phyloP scores from a whole-genome alignment of 495 filamentous ascomycete genomes.

The Niebla homalea region DNA sequence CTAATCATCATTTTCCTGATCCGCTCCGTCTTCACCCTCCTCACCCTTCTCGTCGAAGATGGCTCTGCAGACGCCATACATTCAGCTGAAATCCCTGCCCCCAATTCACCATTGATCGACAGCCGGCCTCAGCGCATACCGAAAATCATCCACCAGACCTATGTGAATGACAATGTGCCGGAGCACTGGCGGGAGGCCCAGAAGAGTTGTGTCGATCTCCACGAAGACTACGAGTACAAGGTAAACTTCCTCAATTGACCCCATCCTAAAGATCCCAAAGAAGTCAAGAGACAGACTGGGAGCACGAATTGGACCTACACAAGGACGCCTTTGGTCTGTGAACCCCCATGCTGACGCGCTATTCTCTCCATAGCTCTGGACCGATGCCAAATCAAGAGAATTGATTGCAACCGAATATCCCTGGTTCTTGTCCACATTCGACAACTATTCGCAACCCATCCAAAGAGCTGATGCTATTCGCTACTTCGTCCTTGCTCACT shows the following conservation, averaged over 20 bases:
- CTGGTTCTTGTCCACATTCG: constrained; percentile 78
- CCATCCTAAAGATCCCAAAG: no score
- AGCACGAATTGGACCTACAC: constrained; percentile 4
- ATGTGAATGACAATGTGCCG: constrained; percentile 64
- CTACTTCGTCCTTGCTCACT: constrained; percentile 75
- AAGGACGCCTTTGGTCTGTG: no score
- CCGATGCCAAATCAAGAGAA: constrained; percentile 56
- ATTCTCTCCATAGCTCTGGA: constrained; percentile 55
- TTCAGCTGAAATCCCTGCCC: constrained; percentile 48
- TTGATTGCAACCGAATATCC: constrained; percentile 71
- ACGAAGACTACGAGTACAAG: constrained; percentile 71
- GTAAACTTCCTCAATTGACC: constrained; percentile 27
- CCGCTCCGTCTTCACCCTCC: constrained; percentile 49
- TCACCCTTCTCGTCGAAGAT: constrained; percentile 55
- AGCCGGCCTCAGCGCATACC: constrained; percentile 56
- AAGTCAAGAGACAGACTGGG: background rate
- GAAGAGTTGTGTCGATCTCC: constrained; percentile 60
- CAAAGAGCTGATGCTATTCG: constrained; percentile 79
- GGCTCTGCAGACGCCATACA: constrained; percentile 51
- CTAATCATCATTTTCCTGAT: constrained; percentile 45
- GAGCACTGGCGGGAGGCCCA: constrained; percentile 60
- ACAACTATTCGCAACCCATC: constrained; percentile 67
- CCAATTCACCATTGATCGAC: constrained; percentile 46
- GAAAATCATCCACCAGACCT: constrained; percentile 87
- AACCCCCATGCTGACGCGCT: no score